A percentile compares a stretch with the other conserved stretches of the same genome.
Conservation (phyloP, 768 basidiomycete species). For the Antrodiella citrinella region DNA sequence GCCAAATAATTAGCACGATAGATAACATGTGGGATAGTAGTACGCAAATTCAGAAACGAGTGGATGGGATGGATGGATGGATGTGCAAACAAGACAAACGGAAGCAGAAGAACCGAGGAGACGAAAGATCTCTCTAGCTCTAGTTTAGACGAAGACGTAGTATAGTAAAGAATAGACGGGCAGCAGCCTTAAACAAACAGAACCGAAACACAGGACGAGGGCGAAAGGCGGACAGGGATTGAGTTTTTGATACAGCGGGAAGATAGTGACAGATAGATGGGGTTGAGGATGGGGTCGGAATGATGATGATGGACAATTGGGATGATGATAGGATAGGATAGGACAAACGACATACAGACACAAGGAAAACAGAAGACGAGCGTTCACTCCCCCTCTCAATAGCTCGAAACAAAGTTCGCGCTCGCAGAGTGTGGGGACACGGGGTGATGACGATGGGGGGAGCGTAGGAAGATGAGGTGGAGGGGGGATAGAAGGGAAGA, state of each 20-base stretch:
- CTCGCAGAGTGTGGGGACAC: no score
- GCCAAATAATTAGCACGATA: constrained; percentile 1
- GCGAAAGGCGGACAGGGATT: background rate
- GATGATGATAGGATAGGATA: background rate
- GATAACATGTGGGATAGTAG: background rate
- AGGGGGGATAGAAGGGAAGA: no score
- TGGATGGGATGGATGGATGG: background rate
- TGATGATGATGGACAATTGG: background rate
- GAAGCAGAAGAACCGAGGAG: background rate
- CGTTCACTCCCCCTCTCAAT: background rate
- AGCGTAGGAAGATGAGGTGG: no score
- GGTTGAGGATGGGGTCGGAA: background rate
- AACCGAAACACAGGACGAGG: constrained; percentile 2
- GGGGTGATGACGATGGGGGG: no score
- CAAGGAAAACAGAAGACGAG: background rate
- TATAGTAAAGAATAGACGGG: background rate
- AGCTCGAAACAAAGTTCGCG: no score
- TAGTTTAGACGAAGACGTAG: background rate
- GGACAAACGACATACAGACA: background rate
- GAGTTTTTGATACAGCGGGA: background rate
- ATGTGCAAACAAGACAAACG: background rate
- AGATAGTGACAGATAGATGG: background rate
- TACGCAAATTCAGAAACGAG: background rate
- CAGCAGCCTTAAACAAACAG: constrained; percentile 1
- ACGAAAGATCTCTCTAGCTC: background rate